Evolutionary conservation across 306 rosid species (phyloP).

Genomic region (Pueraria montana): DNA sequence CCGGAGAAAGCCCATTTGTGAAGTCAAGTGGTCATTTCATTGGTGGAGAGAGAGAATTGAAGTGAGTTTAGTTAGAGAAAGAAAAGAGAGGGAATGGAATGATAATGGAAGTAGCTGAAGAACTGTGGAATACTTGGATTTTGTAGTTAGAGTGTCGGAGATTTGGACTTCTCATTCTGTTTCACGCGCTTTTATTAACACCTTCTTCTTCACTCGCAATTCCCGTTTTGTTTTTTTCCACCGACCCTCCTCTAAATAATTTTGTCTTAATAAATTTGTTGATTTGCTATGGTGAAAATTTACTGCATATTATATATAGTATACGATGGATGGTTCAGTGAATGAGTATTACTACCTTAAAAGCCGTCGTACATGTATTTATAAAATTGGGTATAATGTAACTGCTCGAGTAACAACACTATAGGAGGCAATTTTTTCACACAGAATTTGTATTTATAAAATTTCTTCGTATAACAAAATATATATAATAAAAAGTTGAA

Average conservation of each 20-base stretch:
- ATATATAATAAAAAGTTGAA: too few species aligned
- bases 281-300: not conserved
- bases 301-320: not conserved
- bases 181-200: constrained; percentile 28
- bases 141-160: constrained; percentile 40
- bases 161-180: constrained; percentile 37
- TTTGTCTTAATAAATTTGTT: too few species aligned
- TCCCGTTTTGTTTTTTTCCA: not conserved
- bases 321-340: not conserved
- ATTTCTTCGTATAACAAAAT: too few species aligned
- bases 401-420: too few species aligned
- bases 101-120: constrained; percentile 1
- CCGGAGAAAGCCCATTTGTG: constrained; percentile 87
- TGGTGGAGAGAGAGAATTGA: constrained; percentile 24
- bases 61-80: constrained; percentile 16
- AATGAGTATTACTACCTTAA: too few species aligned
- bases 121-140: constrained; percentile 32
- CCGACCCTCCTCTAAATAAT: not conserved
- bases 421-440: not conserved
- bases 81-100: too few species aligned
- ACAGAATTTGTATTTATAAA: not conserved
- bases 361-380: too few species aligned
- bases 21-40: constrained; percentile 53
- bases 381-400: too few species aligned
- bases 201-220: constrained; percentile 12